A percentile compares a stretch with the other conserved stretches of the same genome.
These are phyloP conservation scores for Exophiala spinifera DNA, from an alignment of 2,329 filamentous ascomycete genomes.

Conservation along the genomic window DNA sequence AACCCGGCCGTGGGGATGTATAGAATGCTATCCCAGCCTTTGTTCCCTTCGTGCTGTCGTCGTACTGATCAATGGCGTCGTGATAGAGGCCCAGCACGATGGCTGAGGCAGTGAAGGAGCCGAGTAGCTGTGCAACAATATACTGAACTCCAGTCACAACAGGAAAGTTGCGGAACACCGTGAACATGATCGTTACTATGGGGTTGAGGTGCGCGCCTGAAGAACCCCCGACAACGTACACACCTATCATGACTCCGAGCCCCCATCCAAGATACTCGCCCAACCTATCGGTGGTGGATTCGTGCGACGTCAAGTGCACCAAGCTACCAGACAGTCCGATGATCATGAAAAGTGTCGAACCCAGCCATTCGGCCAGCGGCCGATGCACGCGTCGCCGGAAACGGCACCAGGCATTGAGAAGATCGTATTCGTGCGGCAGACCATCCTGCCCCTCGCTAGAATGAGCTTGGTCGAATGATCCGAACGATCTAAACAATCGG, in stretches of 20 bases:
- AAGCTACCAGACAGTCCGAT: slow-evolving; percentile 31
- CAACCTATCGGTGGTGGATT: slow-evolving; percentile 24
- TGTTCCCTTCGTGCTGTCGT: slow-evolving; percentile 15
- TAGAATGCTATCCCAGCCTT: slow-evolving; percentile 32
- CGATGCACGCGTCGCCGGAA: slow-evolving; percentile 29
- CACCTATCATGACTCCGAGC: slow-evolving; percentile 37
- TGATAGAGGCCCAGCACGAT: slow-evolving; percentile 37
- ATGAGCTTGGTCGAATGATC: too few relatives aligned
- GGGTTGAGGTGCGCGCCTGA: slow-evolving; percentile 50
- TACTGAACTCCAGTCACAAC: slow-evolving; percentile 29
- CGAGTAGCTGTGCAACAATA: slow-evolving; percentile 35
- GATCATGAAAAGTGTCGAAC: slow-evolving; percentile 31
- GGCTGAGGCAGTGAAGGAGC: slow-evolving; percentile 34
- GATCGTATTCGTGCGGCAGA: slow-evolving; percentile 3
- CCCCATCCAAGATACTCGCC: slow-evolving; percentile 29
- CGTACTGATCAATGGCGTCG: slow-evolving; percentile 32
- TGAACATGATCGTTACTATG: slow-evolving; percentile 40
- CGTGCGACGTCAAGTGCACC: slow-evolving; percentile 24
- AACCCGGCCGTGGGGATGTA: slow-evolving; percentile 28
- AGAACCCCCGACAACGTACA: slow-evolving; percentile 45
- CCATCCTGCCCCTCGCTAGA: too few relatives aligned
- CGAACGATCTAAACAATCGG: too few relatives aligned
- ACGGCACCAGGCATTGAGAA: slow-evolving; percentile 31
- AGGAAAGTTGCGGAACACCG: slow-evolving; percentile 36
- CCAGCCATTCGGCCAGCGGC: slow-evolving; percentile 28